Evolutionary conservation across 192 early-diverging fungal genomes (phyloP), one percentile per base, ranked within the genome.

Genomic region (Coemansia sp.): DNA sequence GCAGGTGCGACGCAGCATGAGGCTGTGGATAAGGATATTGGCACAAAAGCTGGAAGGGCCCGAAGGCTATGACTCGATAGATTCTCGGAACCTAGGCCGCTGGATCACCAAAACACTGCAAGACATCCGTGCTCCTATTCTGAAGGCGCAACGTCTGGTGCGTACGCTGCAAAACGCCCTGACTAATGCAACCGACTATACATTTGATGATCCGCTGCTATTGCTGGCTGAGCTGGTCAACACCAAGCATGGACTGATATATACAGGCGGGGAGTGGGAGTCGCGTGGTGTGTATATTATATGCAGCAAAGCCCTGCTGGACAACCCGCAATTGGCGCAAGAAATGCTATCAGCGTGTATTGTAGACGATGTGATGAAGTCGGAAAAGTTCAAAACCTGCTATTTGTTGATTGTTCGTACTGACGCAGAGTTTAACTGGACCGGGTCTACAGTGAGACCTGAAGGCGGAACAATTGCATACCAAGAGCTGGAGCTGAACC

Each of bases 161-260:
- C 69, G 77, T 20, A 78, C 64, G 4, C 65, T 80, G 19, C 77
- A 79, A 40, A 57, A 30, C 26, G 57, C 81, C 4, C 63, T 86
- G 37, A 71, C 64, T 44, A 90, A 91, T 57, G 80, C 91, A 10
- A 79, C 90, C 10, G 91, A 94, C 68, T 91, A 91, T 58, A 63
- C 72, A 7, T 64, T 89, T 21, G 80, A 87, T 50, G 81, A 84
- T 37, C 79, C 65, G 80, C 70, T 38, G 56, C 67, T 15, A 12
- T 68, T 94, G 39, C 72, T 91, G 45, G 66, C 80, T 14, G 70
- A 66, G 53, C 76, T 94, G 37, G 83, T 84, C 6, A 76, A 82
- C 38, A 81, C 87, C 12, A 84, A 85, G 31, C 90, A 94, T 49
- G 81, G 87, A 40, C 72, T 94, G 53, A 82, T 92, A 0, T 86